Evolutionary conservation across 371 early-diverging fungal genomes (phyloP), one percentile per base, ranked within the genome.

Genomic region (Polyrhizophydium stewartii): DNA sequence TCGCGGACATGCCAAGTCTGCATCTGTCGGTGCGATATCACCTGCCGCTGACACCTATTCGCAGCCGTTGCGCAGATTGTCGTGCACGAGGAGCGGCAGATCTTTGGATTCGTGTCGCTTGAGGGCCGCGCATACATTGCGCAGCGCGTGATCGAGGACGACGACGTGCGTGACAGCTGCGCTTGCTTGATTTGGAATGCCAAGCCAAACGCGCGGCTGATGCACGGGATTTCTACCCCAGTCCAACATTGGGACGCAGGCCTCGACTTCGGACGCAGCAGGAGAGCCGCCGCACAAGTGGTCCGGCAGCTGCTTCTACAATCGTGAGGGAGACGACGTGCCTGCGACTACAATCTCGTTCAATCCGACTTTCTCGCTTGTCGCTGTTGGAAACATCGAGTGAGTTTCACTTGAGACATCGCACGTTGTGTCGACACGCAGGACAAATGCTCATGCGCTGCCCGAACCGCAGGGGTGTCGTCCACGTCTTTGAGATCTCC

Each of bases 261-360:
- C 38, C 38, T 16, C 10, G 10, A 10, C 38, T 40, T 19, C 40
- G 12, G 40, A 40, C 19, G 10, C 40, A 40, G 10, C 40, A 19
- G 40, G 12, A 40, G 12, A 12, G 19, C 40, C 10, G 40, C 32
- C 19, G 27, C 41, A 58, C 28, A 46, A 60, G 5, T 79, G 79
- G 79, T 59, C 69, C 1, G 79, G 79, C 0, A 22, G 66, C 3
- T 74, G 76, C 62, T 64, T 79, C 50, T 70, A 75, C 57, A 58
- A 62, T 30, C 27, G 55, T 7, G 41, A 56, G 1, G 56, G 46
- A 0, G 38, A 59, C 19, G 50, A 47, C 21, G 32, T 58, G 19
- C 64, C 60, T 24, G 75, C 78, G 6, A 64, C 72, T 1, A 55
- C 45, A n/a, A 63, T 74, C 19, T 60, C 74, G 2, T 63, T 79